Evolutionary conservation across 2,329 filamentous ascomycete species (phyloP).

Genomic region (Lecanosticta acicola): DNA sequence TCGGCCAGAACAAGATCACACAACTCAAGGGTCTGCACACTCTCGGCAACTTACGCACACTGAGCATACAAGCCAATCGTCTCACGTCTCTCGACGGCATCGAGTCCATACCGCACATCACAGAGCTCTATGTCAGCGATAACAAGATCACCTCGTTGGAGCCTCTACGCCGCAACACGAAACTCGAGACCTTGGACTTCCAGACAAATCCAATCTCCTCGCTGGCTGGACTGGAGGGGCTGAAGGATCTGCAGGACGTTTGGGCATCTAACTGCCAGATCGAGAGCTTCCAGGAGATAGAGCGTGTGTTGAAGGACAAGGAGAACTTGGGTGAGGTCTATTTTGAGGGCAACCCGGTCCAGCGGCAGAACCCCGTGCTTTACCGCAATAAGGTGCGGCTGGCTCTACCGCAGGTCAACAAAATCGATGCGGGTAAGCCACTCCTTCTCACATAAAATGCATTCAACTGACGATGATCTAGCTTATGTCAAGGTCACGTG

Average conservation of each 20-base stretch:
- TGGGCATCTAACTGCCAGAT: conserved; percentile 92
- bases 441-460: background rate
- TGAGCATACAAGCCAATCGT: conserved; percentile 93
- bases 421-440: conserved; percentile 94
- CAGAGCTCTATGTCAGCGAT: conserved; percentile 94
- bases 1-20: conserved; percentile 95
- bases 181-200: conserved; percentile 76
- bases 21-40: conserved; percentile 70
- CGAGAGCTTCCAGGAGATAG: conserved; percentile 72
- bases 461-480: background rate
- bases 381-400: conserved; percentile 92
- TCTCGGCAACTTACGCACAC: conserved; percentile 72
- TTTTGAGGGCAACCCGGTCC: conserved; percentile 90
- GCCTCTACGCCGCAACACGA: conserved; percentile 52
- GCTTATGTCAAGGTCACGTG: background rate
- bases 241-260: conserved; percentile 74
- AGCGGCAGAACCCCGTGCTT: conserved; percentile 69
- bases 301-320: conserved; percentile 73
- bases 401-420: conserved; percentile 77
- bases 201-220: conserved; percentile 78
- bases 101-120: conserved; percentile 65
- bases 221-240: conserved; percentile 63
- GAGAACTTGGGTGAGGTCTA: conserved; percentile 81
- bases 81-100: conserved; percentile 74
- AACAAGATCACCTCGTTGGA: conserved; percentile 76